These are phyloP conservation scores for Inga laurina DNA, from an alignment of 306 rosid genomes.

Conservation along the genomic window DNA sequence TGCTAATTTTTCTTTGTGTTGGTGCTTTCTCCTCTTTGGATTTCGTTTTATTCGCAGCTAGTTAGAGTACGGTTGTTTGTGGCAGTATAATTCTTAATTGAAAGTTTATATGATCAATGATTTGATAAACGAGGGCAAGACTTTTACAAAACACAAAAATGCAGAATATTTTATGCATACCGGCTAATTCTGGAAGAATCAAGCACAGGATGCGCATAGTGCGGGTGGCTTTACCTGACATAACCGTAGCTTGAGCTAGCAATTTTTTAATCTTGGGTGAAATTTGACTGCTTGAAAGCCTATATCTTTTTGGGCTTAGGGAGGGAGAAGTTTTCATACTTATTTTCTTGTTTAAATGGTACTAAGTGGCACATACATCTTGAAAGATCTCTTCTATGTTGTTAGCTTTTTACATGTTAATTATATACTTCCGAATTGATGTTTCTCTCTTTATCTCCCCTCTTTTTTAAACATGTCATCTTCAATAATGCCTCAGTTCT, in stretches of 20 bases:
- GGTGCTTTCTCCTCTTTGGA: not conserved
- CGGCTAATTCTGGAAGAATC: not conserved
- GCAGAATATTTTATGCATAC: not conserved
- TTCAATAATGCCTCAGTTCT: not conserved
- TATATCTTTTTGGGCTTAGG: constrained; percentile 18
- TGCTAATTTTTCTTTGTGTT: not conserved
- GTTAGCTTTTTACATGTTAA: not conserved
- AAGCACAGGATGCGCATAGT: not conserved
- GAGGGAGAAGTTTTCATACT: constrained; percentile 18
- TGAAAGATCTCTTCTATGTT: not conserved
- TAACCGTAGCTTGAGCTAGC: not conserved
- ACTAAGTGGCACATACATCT: not conserved
- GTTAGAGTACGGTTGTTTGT: not conserved
- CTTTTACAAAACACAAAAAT: not conserved
- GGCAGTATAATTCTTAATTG: constrained; percentile 9
- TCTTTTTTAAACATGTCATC: not conserved
- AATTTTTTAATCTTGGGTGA: not conserved
- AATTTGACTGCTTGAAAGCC: not conserved
- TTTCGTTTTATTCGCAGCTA: not conserved
- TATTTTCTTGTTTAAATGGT: constrained; percentile 14
- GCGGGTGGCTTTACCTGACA: not conserved
- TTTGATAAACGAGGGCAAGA: not conserved
- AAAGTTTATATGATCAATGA: not conserved
- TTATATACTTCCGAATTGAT: not conserved
- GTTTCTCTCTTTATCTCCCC: not conserved